Base-by-base conservation (phyloP, 1,284 basidiomycete genomes). In the Cutaneotrichosporon sp. region DNA sequence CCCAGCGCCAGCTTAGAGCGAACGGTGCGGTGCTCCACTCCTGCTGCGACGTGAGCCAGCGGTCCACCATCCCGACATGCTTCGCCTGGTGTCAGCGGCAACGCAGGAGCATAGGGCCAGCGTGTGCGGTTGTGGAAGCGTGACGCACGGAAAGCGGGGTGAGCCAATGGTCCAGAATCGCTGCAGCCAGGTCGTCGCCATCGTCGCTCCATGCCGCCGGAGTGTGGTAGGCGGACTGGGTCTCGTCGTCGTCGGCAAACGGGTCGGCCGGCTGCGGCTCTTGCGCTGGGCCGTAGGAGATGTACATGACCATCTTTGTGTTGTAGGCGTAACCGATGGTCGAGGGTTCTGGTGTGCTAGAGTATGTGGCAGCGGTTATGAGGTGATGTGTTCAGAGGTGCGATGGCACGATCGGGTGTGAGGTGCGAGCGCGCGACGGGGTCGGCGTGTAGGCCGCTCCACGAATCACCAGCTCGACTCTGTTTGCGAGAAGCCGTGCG, bases 141-240 rank as follows among this genome's bases (percentile, higher is more conserved):
- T n/a, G n/a, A 50, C 47, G 25, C 25, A 31, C 47, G 3, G 47
- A 50, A 18, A 50, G 47, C 18, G 47, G 47, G 8, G 47, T 50
- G 47, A 50, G 47, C 47, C 25, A 50, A 13, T 50, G 25, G 4
- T 16, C 13, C 16, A 50, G 6, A 16, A 50, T 50, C 25, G 16
- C 25, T 9, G 47, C 47, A 3, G 27, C 27, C 6, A 31, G 25
- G 25, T 31, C 27, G 14, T 50, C 47, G 24, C 27, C 27, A 1
- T 50, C 47, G 18, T 24, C 24, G 13, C 45, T 14, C 22, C 24
- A 46, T 10, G 20, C 43, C 13, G 43, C 43, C 20, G 43, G 43
- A n/a, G 43, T 22, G 20, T 45, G 43, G n/a, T 45, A 25, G 45
- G 45, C 16, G 14, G 45, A 46, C 45, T 25, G 14, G 22, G 5